These are phyloP conservation scores for Halophytophthora batemanensis DNA, from an alignment of 352 stramenopile species.

Conservation along the genomic window DNA sequence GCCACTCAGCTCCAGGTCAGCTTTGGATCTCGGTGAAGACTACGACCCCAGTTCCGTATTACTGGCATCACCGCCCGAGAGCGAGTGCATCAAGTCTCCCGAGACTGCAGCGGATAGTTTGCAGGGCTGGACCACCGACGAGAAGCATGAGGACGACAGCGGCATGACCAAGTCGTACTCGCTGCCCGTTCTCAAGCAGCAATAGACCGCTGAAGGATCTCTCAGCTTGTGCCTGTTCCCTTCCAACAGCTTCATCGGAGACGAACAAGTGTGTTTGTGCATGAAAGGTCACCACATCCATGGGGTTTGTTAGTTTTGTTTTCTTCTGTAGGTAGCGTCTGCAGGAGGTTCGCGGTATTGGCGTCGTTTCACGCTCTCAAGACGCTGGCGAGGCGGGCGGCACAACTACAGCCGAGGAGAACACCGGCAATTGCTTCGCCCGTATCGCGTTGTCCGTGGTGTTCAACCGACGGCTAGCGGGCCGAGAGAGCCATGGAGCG, in stretches of 20 bases:
- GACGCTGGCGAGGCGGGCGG: too few species aligned
- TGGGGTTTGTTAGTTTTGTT: too few species aligned
- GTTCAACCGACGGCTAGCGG: too few species aligned
- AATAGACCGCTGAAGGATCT: conserved; percentile 16
- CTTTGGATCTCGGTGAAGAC: conserved; percentile 26
- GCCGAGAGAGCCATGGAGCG: too few species aligned
- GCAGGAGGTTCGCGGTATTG: background rate
- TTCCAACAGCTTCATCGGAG: conserved; percentile 3
- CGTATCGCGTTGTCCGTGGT: too few species aligned
- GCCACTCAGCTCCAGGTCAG: conserved; percentile 19
- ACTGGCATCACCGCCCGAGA: conserved; percentile 18
- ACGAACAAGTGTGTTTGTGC: background rate
- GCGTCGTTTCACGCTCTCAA: background rate
- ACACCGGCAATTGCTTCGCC: background rate
- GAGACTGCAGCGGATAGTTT: conserved; percentile 23
- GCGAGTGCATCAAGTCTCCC: conserved; percentile 7
- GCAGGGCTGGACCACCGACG: conserved; percentile 38
- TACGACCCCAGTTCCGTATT: background rate
- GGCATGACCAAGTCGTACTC: conserved; percentile 51
- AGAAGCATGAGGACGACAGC: conserved; percentile 19
- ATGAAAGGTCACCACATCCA: too few species aligned
- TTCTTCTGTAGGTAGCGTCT: background rate
- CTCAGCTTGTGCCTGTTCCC: conserved; percentile 11
- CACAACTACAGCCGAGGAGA: background rate
- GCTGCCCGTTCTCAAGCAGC: conserved; percentile 44